Base-by-base conservation (phyloP, 768 basidiomycete genomes). In the Ramaria rubella region DNA sequence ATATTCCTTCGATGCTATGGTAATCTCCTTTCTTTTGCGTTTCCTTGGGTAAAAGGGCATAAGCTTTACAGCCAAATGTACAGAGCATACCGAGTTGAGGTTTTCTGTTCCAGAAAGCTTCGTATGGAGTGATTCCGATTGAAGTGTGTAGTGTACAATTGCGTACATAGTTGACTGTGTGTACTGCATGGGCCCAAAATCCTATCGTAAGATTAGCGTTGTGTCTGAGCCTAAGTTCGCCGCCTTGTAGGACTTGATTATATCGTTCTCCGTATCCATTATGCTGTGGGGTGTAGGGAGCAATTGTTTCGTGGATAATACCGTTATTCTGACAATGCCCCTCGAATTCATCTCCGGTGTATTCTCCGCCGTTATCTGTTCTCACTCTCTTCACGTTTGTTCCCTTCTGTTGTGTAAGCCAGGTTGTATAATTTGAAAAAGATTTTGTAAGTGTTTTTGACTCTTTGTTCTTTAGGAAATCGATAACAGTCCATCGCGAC, bases 211-310 rank as follows among this genome's bases (percentile, higher is more conserved):
- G 3, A 34, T 48, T 23, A 33, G 50, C 21, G 50, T 1, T 48
- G 50, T 57, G 3, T 46, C 30, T 1, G 48, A 17, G 3, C 14
- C 56, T 24, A 3, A 15, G n/a, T 57, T 29, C 5, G 50, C n/a
- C n/a, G n/a, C n/a, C n/a, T n/a, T n/a, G 19, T 38, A 57, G 26
- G 5, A 34, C 50, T 11, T 26, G 49, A 33, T 50, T 49, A 4
- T 36, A 5, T 7, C 48, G 44, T 31, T 57, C 55, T 0, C 31
- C 58, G 60, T 64, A 2, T 64, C 68, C 70, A 57, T 76, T 76
- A 26, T 75, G 71, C 0, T 68, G 60, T 0, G 71, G 71, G 5
- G 70, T 69, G 31, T 76, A 73, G 2, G 71, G 74, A 4, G 66
- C 67, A 0, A 67, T 71, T 0, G 60, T 62, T 15, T 75, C 66